Percentiles rank a stretch among this genome's conserved stretches.
These are phyloP conservation scores for Aegilops tauschii DNA, from an alignment of 176 grass and related monocot genomes.

Conservation along the genomic window DNA sequence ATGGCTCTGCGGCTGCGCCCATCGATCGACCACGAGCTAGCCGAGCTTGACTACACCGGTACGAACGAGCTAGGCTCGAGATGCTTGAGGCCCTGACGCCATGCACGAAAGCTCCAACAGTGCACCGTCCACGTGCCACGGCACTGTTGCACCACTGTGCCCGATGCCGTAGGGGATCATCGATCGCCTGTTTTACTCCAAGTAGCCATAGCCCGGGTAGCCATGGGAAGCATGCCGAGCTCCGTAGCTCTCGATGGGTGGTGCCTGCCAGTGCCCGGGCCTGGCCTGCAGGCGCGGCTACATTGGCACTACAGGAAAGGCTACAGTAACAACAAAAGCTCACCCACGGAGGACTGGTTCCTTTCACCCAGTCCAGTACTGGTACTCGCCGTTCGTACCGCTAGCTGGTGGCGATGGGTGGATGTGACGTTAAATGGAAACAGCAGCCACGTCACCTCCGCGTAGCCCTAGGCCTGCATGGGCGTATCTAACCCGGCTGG, in stretches of 20 bases:
- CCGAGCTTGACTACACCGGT: background rate
- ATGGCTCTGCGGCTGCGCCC: background rate
- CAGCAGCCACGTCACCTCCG: conserved; percentile 40
- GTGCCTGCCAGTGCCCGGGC: background rate
- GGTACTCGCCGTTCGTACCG: background rate
- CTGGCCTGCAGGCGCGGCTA: background rate
- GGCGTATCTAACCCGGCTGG: background rate
- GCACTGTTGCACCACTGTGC: conserved; percentile 14
- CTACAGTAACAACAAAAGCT: conserved; percentile 42
- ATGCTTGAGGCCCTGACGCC: background rate
- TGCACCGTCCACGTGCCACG: background rate
- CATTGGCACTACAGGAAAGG: background rate
- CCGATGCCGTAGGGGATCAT: background rate
- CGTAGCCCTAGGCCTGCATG: background rate
- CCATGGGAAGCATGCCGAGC: background rate
- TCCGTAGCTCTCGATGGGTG: background rate
- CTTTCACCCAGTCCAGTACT: conserved; percentile 36
- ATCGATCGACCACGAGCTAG: background rate
- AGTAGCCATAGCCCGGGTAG: background rate
- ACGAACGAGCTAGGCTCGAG: background rate
- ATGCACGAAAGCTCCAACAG: background rate
- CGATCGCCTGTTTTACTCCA: background rate
- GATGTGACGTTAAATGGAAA: conserved; percentile 51
- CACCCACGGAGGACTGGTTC: conserved; percentile 41
- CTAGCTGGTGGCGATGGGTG: background rate